These are phyloP conservation scores for Cadophora malorum DNA, from an alignment of 2,329 filamentous ascomycete genomes.

Conservation along the genomic window DNA sequence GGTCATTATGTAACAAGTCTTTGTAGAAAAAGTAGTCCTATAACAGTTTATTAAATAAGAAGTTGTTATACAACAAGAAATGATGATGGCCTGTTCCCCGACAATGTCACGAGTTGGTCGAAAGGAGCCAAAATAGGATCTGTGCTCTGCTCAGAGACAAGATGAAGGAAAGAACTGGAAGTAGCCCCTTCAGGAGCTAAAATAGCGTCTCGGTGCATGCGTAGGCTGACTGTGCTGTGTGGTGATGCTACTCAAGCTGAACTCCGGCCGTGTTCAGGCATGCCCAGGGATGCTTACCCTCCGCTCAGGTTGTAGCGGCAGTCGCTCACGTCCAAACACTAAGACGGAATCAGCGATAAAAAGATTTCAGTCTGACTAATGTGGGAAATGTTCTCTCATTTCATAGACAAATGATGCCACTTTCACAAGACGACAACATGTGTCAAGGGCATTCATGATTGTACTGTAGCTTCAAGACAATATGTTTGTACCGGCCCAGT, in stretches of 20 bases:
- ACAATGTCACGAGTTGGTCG: constrained; percentile 17
- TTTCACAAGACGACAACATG: too few relatives aligned
- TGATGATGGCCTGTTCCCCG: not conserved
- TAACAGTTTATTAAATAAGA: constrained; percentile 1
- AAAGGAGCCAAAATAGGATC: constrained; percentile 21
- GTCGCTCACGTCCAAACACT: not conserved
- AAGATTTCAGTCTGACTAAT: not conserved
- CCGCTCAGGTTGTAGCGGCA: too few relatives aligned
- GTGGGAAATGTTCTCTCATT: too few relatives aligned
- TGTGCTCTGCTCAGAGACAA: not conserved
- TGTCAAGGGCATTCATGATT: too few relatives aligned
- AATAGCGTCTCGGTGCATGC: constrained; percentile 27
- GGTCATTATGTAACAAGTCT: not conserved
- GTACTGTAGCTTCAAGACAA: too few relatives aligned
- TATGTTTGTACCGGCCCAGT: too few relatives aligned
- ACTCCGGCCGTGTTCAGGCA: too few relatives aligned
- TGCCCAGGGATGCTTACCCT: too few relatives aligned
- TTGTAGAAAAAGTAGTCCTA: too few relatives aligned
- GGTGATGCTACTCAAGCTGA: too few relatives aligned
- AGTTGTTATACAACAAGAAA: not conserved
- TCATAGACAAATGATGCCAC: too few relatives aligned
- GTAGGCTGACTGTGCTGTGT: constrained; percentile 23
- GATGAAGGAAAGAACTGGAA: constrained; percentile 10
- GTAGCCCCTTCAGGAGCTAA: constrained; percentile 24
- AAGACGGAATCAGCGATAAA: not conserved